Evolutionary conservation across 495 filamentous ascomycete species (phyloP).

Genomic region (Annulohypoxylon maeteangense): DNA sequence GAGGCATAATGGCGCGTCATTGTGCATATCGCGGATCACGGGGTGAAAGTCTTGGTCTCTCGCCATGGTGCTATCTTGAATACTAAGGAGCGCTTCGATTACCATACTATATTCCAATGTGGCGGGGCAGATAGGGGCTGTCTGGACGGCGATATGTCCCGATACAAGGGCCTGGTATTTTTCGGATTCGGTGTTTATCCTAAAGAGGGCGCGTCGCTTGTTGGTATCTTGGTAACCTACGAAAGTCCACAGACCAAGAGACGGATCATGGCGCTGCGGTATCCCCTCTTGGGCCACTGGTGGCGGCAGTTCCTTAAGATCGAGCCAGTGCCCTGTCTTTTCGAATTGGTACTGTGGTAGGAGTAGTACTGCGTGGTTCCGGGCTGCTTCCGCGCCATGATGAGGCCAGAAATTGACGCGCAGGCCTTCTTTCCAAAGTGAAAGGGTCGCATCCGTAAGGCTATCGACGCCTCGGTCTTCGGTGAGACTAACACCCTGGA

Average conservation of each 20-base stretch:
- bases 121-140: not conserved
- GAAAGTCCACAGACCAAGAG: slow-evolving; percentile 49
- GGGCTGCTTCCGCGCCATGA: slow-evolving; percentile 50
- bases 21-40: not conserved
- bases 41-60: not conserved
- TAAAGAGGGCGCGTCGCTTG: slow-evolving; percentile 50
- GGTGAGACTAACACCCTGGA: slow-evolving; percentile 59
- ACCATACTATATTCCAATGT: not conserved
- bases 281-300: not conserved
- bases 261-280: slow-evolving; percentile 11
- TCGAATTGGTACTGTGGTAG: slow-evolving; percentile 60
- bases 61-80: not conserved
- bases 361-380: slow-evolving; percentile 43
- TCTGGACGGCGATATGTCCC: slow-evolving; percentile 54
- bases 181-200: slow-evolving; percentile 55
- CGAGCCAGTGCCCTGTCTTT: slow-evolving; percentile 49
- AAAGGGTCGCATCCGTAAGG: slow-evolving; percentile 55
- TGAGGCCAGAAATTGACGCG: slow-evolving; percentile 60
- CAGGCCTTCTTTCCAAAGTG: slow-evolving; percentile 60
- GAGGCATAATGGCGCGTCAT: not conserved
- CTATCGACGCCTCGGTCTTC: slow-evolving; percentile 40
- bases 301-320: slow-evolving; percentile 33
- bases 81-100: not conserved
- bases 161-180: slow-evolving; percentile 51
- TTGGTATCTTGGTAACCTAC: slow-evolving; percentile 53